phyloP scores from a whole-genome alignment of 2,329 filamentous ascomycete genomes.

The Exophiala spinifera region DNA sequence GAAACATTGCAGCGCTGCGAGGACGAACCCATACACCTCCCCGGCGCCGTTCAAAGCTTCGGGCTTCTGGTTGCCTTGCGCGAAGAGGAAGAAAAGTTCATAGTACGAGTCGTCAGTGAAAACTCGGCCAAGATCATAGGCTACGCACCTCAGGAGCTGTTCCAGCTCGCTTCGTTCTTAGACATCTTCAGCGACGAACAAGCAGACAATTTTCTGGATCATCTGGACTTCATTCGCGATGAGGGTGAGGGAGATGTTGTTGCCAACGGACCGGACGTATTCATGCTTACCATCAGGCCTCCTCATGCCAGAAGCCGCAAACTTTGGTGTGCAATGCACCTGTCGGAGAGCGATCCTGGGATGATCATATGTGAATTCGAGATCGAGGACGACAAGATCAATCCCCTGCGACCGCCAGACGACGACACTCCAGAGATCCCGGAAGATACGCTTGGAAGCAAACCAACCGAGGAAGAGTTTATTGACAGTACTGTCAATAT shows the following conservation, averaged over 20 bases:
- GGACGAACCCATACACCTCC: slow-evolving; percentile 86
- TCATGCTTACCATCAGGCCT: slow-evolving; percentile 69
- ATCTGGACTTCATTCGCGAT: slow-evolving; percentile 82
- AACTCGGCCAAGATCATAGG: slow-evolving; percentile 74
- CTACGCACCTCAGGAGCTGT: slow-evolving; percentile 72
- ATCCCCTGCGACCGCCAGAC: slow-evolving; percentile 63
- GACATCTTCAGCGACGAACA: slow-evolving; percentile 82
- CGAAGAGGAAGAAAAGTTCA: slow-evolving; percentile 67
- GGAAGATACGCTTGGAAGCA: slow-evolving; percentile 69
- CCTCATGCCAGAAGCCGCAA: slow-evolving; percentile 59
- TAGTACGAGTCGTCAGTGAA: slow-evolving; percentile 74
- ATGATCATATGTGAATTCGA: slow-evolving; percentile 87
- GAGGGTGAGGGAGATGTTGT: slow-evolving; percentile 69
- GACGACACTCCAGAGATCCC: slow-evolving; percentile 61
- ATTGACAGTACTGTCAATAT: slow-evolving; percentile 70
- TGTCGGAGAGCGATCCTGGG: slow-evolving; percentile 64
- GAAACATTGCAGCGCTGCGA: slow-evolving; percentile 74
- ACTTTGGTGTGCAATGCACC: slow-evolving; percentile 84
- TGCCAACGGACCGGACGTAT: slow-evolving; percentile 78
- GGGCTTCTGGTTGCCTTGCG: slow-evolving; percentile 72
- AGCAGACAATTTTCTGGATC: slow-evolving; percentile 76
- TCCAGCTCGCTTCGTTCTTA: slow-evolving; percentile 71
- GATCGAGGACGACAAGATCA: slow-evolving; percentile 69
- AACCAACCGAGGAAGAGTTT: slow-evolving; percentile 71
- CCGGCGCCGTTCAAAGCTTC: slow-evolving; percentile 77